Base-by-base conservation (phyloP, 306 rosid genomes). In the Prunus dulcis region DNA sequence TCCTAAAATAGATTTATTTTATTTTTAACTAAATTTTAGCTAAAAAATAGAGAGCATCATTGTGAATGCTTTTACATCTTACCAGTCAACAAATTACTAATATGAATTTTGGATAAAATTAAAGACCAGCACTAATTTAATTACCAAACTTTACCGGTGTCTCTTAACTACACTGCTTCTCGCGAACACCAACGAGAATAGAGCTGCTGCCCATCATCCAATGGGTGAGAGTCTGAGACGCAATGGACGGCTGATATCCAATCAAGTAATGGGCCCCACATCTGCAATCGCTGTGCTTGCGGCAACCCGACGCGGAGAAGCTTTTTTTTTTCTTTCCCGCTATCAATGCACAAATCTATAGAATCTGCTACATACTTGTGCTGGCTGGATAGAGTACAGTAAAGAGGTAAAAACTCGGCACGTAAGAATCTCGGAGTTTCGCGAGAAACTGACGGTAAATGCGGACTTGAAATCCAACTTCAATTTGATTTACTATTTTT, bases 301-400 rank as follows among this genome's bases (percentile, higher is more conserved):
- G 73, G 82, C 85, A 75, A 68, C 45, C 66, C 18, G 82, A 67
- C 79, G 49, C 76, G 8, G 73, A 60, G 3, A 60, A 30, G 12
- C 38, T 58, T 1, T 38, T 1, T 38, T 50, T 68, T 67, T 38
- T 50, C 43, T 50, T 50, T 61, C 38, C 41, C 75, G 1, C n/a
- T 25, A 11, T 22, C 69, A 7, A n/a, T 68, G 62, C 15, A 50
- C 60, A 60, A 20, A 47, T 10, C 23, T 5, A 52, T 46, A 13
- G 60, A 74, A 61, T 19, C 30, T 28, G 46, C 28, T 45, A 13
- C 64, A 6, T 53, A 13, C 5, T 46, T 19, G 11, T 30, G 0
- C 28, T 38, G 43, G 43, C 9, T 38, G 43, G 43, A 38, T 38
- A 38, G 43, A 38, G 43, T 6, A 38, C 7, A 7, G 9, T 38